Conservation (phyloP, 2,329 filamentous ascomycete species). For the Aschersonia sp. region DNA sequence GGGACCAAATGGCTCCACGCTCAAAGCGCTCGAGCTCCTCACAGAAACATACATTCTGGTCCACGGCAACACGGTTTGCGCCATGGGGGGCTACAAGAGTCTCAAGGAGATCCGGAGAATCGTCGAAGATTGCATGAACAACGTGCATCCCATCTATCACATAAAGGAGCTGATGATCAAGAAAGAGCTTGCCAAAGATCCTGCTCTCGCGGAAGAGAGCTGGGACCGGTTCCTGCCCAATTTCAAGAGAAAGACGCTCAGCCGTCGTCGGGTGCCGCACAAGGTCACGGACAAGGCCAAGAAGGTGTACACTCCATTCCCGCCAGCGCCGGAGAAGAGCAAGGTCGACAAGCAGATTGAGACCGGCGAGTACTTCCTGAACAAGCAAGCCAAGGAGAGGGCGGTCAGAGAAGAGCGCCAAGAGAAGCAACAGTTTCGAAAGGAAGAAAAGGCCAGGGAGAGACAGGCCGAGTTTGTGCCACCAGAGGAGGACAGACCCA, state of each 20-base stretch:
- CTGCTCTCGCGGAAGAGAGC: conserved; percentile 70
- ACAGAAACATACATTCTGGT: conserved; percentile 89
- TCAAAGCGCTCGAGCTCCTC: conserved; percentile 86
- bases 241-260: conserved; percentile 87
- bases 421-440: conserved; percentile 75
- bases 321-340: conserved; percentile 93
- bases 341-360: conserved; percentile 98
- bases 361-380: conserved; percentile 90
- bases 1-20: conserved; percentile 77
- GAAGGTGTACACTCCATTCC: conserved; percentile 95
- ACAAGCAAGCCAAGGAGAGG: conserved; percentile 82
- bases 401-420: conserved; percentile 64
- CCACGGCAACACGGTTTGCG: conserved; percentile 87
- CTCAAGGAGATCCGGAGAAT: conserved; percentile 84
- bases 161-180: conserved; percentile 77
- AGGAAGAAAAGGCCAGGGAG: conserved; percentile 76
- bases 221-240: conserved; percentile 96
- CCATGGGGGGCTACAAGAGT: conserved; percentile 85
- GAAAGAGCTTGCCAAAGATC: conserved; percentile 79
- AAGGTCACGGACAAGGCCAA: conserved; percentile 86
- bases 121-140: conserved; percentile 91
- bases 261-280: conserved; percentile 66
- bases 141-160: conserved; percentile 87
- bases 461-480: conserved; percentile 76
- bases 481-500: conserved; percentile 59